These are phyloP conservation scores for Colletotrichum sp. DNA, from an alignment of 2,329 filamentous ascomycete species.

Conservation along the genomic window DNA sequence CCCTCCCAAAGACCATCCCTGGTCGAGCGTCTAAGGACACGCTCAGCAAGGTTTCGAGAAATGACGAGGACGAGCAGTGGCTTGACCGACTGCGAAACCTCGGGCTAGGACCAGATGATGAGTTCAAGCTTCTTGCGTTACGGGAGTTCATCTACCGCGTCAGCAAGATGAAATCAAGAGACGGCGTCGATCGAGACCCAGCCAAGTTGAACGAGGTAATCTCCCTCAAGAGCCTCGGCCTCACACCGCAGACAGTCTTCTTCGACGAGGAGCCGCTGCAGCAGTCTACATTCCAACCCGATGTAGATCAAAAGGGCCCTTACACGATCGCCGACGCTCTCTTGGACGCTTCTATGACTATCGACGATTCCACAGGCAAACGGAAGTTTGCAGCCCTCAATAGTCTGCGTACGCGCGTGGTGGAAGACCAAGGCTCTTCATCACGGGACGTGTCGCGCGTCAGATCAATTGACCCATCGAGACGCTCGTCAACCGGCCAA, in stretches of 20 bases:
- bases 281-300: constrained; percentile 35
- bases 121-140: constrained; percentile 85
- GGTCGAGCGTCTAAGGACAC: constrained; percentile 63
- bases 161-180: constrained; percentile 71
- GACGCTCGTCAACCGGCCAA: constrained; percentile 35
- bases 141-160: constrained; percentile 92
- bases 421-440: constrained; percentile 27
- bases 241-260: constrained; percentile 88
- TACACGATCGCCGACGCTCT: constrained; percentile 91
- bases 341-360: constrained; percentile 88
- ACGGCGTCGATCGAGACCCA: constrained; percentile 40
- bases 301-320: constrained; percentile 48
- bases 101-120: constrained; percentile 82
- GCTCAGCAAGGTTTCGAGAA: constrained; percentile 71
- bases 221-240: constrained; percentile 73
- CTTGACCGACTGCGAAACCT: constrained; percentile 83
- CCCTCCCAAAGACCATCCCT: constrained; percentile 56
- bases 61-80: constrained; percentile 95
- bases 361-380: constrained; percentile 69
- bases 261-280: constrained; percentile 78
- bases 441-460: constrained; percentile 30
- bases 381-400: constrained; percentile 58
- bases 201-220: constrained; percentile 73
- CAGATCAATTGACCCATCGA: constrained; percentile 42
- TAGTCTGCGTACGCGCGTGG: constrained; percentile 27